Evolutionary conservation across 139 green algal genomes (phyloP), one percentile per base, ranked within the genome.

Genomic region (Coelastrella sp.): DNA sequence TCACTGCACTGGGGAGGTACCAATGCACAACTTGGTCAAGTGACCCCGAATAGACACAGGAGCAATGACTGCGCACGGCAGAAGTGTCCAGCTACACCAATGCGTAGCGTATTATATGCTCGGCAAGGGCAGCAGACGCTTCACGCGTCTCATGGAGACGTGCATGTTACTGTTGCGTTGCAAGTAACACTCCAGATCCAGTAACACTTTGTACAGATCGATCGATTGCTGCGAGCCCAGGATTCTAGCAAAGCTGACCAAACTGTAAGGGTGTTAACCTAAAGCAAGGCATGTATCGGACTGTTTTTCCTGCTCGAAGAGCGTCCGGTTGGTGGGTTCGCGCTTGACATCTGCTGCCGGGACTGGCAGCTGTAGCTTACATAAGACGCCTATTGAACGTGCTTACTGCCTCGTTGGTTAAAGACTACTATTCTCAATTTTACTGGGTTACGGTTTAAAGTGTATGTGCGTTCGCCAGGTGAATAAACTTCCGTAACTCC

Each of bases 171-270:
- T 76, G 68, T 76, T 76, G 68, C 68, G 68, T 76, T 23, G 68
- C 68, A 76, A 76, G 17, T 76, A 22, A 76, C 68, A 76, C 68
- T 76, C 68, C 68, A 76, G 68, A 76, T 76, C 68, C 68, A 76
- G 68, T 76, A 76, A 76, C 68, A 76, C 68, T 76, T 23, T 17
- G n/a, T 23, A 47, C 68, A 76, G 68, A 76, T 76, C 68, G 68
- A 23, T 8, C 16, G 17, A 76, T 32, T 76, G 68, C 17, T 76
- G 68, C 68, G 68, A 32, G 68, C 22, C n/a, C 17, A 76, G 14
- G 10, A 13, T 13, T 71, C 11, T 13, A 13, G 61, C 11, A 71
- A 19, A 71, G 61, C 61, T 13, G 61, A 13, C 61, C 11, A 19
- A 19, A 13, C 61, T 19, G 11, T 71, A 19, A 13, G 11, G 10